Evolutionary conservation across 129 eudicot species (phyloP).

Genomic region (Helichrysum umbraculigerum): DNA sequence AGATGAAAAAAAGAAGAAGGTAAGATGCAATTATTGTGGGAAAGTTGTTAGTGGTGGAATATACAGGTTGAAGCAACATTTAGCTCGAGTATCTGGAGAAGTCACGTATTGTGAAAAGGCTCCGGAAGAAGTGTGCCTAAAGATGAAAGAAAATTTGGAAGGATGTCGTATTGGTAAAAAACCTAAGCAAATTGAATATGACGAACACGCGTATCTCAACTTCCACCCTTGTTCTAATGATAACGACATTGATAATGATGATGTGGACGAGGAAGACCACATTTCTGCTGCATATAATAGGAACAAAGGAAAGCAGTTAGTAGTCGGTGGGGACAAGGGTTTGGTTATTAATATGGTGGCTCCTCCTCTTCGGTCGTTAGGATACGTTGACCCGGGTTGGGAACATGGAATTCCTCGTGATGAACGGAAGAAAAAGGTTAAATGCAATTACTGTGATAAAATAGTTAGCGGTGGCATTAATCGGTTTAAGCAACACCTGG

Average conservation of each 20-base stretch:
- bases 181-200: conserved; percentile 59
- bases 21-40: conserved; percentile 93
- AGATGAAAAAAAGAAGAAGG: conserved; percentile 91
- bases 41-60: conserved; percentile 97
- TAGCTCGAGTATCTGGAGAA: conserved; percentile 94
- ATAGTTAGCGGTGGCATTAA: conserved; percentile 96
- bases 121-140: conserved; percentile 76
- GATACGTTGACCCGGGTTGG: conserved; percentile 99
- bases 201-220: conserved; percentile 65
- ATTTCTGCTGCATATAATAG: conserved; percentile 30
- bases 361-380: conserved; percentile 89
- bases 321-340: conserved; percentile 53
- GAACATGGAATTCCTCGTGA: conserved; percentile 94
- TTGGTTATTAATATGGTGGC: conserved; percentile 70
- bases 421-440: conserved; percentile 93
- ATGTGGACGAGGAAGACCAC: conserved; percentile 58
- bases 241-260: conserved; percentile 34
- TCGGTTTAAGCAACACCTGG: conserved; percentile 93
- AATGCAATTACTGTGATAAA: conserved; percentile 94
- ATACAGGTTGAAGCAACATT: conserved; percentile 91
- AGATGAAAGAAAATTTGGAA: conserved; percentile 84
- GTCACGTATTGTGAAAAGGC: conserved; percentile 95
- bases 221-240: conserved; percentile 44
- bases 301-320: conserved; percentile 68
- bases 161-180: conserved; percentile 75